Evolutionary conservation across 371 early-diverging fungal genomes (phyloP), one percentile per base, ranked within the genome.

Genomic region (Chytridium lagenaria): DNA sequence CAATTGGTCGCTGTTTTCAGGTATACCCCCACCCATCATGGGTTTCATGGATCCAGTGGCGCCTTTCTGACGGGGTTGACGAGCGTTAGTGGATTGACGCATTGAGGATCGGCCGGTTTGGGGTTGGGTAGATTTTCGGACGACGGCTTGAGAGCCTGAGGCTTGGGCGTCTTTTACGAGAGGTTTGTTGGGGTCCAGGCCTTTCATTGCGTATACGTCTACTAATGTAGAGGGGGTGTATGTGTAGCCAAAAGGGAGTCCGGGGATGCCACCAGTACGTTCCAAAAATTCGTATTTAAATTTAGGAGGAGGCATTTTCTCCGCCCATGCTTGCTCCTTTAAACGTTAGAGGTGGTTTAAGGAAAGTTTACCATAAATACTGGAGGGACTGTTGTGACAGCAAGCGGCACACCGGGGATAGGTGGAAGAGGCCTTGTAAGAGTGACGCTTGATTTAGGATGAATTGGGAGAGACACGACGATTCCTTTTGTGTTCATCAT

Each of bases 351-450:
- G 34, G 16, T 2, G 33, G n/a, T 10, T 40, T 38, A 51, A 74
- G 67, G 7, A 63, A 40, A 57, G 36, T 64, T 26, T 70, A 78
- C 81, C 81, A 84, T 81, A 71, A 84, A 86, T 0, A 85, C 76
- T 0, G 85, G 85, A 2, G 87, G 85, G 31, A 80, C 76, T 0
- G 87, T 84, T 7, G 85, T 86, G 16, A 77, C 81, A 0, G 66
- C 81, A 1, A 33, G 50, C 0, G 87, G 87, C 0, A 86, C 85
- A 2, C 87, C 87, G 2, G 87, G 87, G 59, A 86, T 83, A 12
- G 69, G 64, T 23, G 85, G 87, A 15, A 84, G 67, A 34, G 80
- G 81, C 1, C 87, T 40, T 0, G 83, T 82, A 1, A 86, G 55
- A 0, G 81, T 80, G 2, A 86, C 80, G 52, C 75, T 80, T 5